Evolutionary conservation across 139 green algal genomes (phyloP), one percentile per base, ranked within the genome.

Genomic region (Mychonastes homosphaera): DNA sequence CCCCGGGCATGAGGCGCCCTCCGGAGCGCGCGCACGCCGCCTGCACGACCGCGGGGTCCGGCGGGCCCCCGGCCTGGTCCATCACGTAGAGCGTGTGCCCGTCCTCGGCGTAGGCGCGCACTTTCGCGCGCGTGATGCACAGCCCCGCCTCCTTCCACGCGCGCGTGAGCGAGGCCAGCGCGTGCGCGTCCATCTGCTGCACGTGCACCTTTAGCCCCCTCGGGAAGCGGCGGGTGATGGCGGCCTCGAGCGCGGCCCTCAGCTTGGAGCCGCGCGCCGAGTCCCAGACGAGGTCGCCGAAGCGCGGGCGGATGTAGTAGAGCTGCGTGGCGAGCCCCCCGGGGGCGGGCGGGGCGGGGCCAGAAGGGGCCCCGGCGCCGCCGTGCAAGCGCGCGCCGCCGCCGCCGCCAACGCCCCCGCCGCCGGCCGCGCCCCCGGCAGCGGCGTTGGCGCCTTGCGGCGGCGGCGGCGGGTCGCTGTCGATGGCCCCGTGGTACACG

Each of bases 401-500:
- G n/a, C n/a, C n/a, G n/a, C n/a, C n/a, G n/a, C n/a, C n/a, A n/a
- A n/a, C n/a, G n/a, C n/a, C n/a, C n/a, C n/a, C n/a, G n/a, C n/a
- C n/a, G n/a, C n/a, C n/a, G n/a, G n/a, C n/a, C n/a, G n/a, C n/a
- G n/a, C n/a, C n/a, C n/a, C n/a, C n/a, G n/a, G n/a, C n/a, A n/a
- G n/a, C n/a, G n/a, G n/a, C n/a, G n/a, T n/a, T n/a, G n/a, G n/a
- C n/a, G n/a, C n/a, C n/a, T n/a, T n/a, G n/a, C n/a, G n/a, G n/a
- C n/a, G n/a, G n/a, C n/a, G n/a, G n/a, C 19, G 7, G 7, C 24
- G 41, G 10, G 6, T 48, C n/a, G 27, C 52, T 77, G 69, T 95
- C 86, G 32, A 97, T 87, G 23, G 90, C 90, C 6, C 79, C 90
- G 58, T 97, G 90, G 63, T 84, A 96, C 9, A 97, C 83, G 54